phyloP scores from a whole-genome alignment of 768 basidiomycete genomes.

The Pleurotus djamor region DNA sequence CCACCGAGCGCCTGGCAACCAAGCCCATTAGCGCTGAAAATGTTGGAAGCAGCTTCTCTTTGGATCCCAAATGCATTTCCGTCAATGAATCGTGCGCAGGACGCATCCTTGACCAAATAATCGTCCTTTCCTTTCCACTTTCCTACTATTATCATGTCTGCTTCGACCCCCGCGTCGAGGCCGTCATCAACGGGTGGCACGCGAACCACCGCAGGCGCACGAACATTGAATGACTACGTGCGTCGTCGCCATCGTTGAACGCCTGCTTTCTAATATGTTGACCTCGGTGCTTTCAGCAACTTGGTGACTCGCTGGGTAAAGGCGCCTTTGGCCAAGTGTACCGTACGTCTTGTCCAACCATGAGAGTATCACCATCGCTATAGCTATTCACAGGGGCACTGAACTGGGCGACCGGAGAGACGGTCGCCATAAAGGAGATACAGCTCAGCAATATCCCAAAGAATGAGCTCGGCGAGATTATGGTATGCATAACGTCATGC shows the following conservation, averaged over 20 bases:
- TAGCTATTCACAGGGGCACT: conserved; percentile 57
- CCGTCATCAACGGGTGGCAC: conserved; percentile 6
- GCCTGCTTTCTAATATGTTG: neutral
- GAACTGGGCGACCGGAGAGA: conserved; percentile 97
- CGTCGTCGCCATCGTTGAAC: neutral
- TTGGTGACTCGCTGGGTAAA: conserved; percentile 94
- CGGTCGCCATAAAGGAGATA: conserved; percentile 98
- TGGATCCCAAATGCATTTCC: neutral
- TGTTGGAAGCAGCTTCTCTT: conserved; percentile 3
- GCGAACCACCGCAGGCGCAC: conserved; percentile 2
- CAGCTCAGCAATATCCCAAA: conserved; percentile 92
- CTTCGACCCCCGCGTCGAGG: conserved; percentile 3
- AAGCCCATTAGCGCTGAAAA: neutral
- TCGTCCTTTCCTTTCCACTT: conserved; percentile 4
- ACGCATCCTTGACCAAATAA: neutral
- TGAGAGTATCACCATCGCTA: neutral
- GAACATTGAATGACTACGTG: conserved; percentile 7
- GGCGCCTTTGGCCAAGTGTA: conserved; percentile 98
- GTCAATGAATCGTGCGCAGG: conserved; percentile 8
- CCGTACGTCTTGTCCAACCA: conserved; percentile 51
- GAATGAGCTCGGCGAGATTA: conserved; percentile 93
- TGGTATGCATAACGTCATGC: conserved; percentile 54
- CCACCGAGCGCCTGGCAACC: no score
- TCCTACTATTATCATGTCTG: neutral
- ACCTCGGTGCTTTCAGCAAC: conserved; percentile 57